Percentiles rank a stretch among this genome's conserved stretches.
Evolutionary conservation across 345 rosid species (phyloP).

Genomic region (Bruguiera sexangula): DNA sequence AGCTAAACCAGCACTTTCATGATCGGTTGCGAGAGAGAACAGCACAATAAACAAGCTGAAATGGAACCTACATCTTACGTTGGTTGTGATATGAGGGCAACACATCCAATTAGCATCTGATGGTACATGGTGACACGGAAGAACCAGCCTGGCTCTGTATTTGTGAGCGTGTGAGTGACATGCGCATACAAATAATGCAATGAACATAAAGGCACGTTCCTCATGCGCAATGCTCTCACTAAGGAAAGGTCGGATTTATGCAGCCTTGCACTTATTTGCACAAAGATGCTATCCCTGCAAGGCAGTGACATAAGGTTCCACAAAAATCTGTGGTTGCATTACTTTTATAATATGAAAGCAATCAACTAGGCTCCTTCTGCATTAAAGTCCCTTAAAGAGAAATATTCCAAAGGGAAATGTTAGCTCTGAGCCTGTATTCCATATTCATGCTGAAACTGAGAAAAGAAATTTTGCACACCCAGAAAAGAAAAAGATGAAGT

Average conservation of each 20-base stretch:
- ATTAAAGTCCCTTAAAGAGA: constrained; percentile 34
- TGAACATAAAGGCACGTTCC: too few relatives aligned
- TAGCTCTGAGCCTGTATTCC: constrained; percentile 39
- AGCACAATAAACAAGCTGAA: constrained; percentile 2
- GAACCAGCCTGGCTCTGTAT: not conserved
- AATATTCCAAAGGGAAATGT: constrained; percentile 35
- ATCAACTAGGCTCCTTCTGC: constrained; percentile 18
- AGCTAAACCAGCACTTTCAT: not conserved
- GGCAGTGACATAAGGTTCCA: constrained; percentile 33
- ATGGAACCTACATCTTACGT: constrained; percentile 2
- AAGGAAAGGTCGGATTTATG: too few relatives aligned
- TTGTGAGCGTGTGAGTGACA: too few relatives aligned
- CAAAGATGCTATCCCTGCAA: not conserved
- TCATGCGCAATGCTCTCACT: too few relatives aligned
- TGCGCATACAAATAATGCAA: too few relatives aligned
- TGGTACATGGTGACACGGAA: not conserved
- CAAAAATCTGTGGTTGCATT: constrained; percentile 6
- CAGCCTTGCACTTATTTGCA: too few relatives aligned
- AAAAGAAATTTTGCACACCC: constrained; percentile 27
- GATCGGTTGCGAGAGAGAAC: constrained; percentile 1
- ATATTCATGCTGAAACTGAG: constrained; percentile 32
- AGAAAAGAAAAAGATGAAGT: constrained; percentile 24
- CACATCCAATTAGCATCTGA: not conserved
- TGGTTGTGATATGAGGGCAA: constrained; percentile 3
- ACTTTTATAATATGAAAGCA: constrained; percentile 28